Evolutionary conservation across 2,329 filamentous ascomycete genomes (phyloP), one percentile per base, ranked within the genome.

Genomic region (Verticillium albo-atrum): DNA sequence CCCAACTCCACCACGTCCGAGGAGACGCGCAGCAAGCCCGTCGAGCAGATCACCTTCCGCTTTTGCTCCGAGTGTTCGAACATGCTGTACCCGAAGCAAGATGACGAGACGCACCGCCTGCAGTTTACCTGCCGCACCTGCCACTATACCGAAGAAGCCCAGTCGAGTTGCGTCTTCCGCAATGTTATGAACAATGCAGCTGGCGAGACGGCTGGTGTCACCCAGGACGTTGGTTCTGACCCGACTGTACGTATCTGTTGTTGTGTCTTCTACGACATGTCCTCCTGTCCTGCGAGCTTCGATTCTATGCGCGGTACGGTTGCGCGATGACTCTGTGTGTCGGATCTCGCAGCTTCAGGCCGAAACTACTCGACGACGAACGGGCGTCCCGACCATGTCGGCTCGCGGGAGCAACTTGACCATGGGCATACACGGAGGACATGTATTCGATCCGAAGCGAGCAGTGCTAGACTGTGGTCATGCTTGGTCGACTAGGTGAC

Each of bases 41-140:
- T 81, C 65, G 88, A 94, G 77, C 92, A 96, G 75, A 93, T 98
- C 75, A 92, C 91, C 54, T 99, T 98, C 77, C 89, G 91, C 71
- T 99, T 99, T 83, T 99, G 95, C 81, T 92, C 92, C 68, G 95
- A 99, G 83, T 99, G 95, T 80, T 97, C 93, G 69, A 99, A 99
- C 82, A 90, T 99, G 85, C 83, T 99, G 58, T 98, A 98, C 72
- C 95, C 95, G 56, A 95, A 96, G 77, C 96, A 99, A 81, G 92
- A 99, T 76, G 87, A 89, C 63, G 82, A 88, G 62, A 87, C 87
- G 63, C 91, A 91, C 79, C 89, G 88, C 69, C 88, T 99, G 67
- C 89, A 97, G 80, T 99, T 96, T 77, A 92, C 91, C 64, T 99
- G 95, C 82, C 91, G 94, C 68, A 97, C 93, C 60, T 99, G 95